Evolutionary conservation across 2,329 filamentous ascomycete genomes (phyloP), one percentile per base, ranked within the genome.

Genomic region (Exophiala xenobiotica): DNA sequence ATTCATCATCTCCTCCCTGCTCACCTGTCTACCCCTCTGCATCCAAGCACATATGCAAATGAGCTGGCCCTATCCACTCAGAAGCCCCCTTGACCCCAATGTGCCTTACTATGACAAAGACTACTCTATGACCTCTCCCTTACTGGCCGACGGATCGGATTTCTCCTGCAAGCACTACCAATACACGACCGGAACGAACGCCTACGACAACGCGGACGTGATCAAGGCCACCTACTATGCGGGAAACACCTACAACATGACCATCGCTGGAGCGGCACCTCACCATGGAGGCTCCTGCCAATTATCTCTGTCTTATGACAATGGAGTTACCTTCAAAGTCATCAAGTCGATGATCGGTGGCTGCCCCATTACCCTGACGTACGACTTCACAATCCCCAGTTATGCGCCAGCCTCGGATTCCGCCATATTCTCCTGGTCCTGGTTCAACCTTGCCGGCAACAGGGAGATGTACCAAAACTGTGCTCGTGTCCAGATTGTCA

Each of bases 381-480:
- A 85, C 68, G 70, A 78, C 60, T 91, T 91, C 68, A 80, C 74
- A 24, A 70, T 91, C 24, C 87, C 87, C 6, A 68, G 70, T 2
- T 81, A 85, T 58, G 80, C 82, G 1, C 81, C 82, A n/a, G 11
- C 55, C n/a, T 61, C 57, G 54, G 74, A 69, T 69, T 79, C 83
- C 26, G 85, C 82, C 51, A 67, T 91, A 38, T 79, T 91, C 44
- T 82, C 83, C 29, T 92, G 88, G 88, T 83, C 82, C 20, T 88
- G 85, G 85, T 85, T 87, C 72, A 90, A 90, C 74, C 74, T 82
- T 58, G 70, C 86, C 33, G 87, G 88, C 20, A 90, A 90, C 71
- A 79, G 88, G 41, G 88, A 92, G 68, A 88, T 87, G 80, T 93
- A 93, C 78, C 90, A 90, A 85, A 89, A 90, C 71, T 93, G 88